Evolutionary conservation across 1,284 basidiomycete genomes (phyloP), one percentile per base, ranked within the genome.

Genomic region (Ustilago crameri): DNA sequence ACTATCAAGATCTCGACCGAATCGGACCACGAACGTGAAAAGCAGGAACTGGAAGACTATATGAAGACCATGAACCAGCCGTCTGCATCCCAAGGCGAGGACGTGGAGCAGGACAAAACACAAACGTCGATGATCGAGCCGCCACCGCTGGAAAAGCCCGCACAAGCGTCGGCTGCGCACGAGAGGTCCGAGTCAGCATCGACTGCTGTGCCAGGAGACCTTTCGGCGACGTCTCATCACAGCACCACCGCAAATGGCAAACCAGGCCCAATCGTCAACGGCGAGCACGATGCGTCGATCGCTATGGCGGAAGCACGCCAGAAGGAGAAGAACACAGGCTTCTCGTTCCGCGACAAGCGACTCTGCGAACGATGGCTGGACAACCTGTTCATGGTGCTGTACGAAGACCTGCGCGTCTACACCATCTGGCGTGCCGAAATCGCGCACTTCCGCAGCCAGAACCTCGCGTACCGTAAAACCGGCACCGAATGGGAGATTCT

Each of bases 391-490:
- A 95, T 98, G 93, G 94, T 98, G 2, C 86, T 98, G 4, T 98
- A 98, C 83, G 95, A 98, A 91, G 95, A 98, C 82, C 86, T 98
- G 48, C 90, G 96, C n/a, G 92, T 98, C 12, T 98, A 95, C 90
- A 98, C 96, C 0, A 98, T 98, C 81, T 99, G 96, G 90, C 89
- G 95, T 20, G 95, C 96, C 3, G 96, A 98, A 82, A 91, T 98
- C n/a, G 93, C 93, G 0, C 95, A 99, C 82, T 98, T 96, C 88
- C 96, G 95, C 82, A 93, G 92, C 0, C 95, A 98, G 82, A 92
- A 95, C 75, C 91, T 98, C 66, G 93, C 94, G 0, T 98, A 98
- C 83, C 89, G 92, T 69, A 98, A 98, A 86, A 97, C 95, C 0
- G 93, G 92, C 0, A 86, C 93, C 17, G 95, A 99, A 84, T 99